Evolutionary conservation across 768 basidiomycete species (phyloP), one percentile per base, ranked within the genome.

Genomic region (Kockovaella imperatae): DNA sequence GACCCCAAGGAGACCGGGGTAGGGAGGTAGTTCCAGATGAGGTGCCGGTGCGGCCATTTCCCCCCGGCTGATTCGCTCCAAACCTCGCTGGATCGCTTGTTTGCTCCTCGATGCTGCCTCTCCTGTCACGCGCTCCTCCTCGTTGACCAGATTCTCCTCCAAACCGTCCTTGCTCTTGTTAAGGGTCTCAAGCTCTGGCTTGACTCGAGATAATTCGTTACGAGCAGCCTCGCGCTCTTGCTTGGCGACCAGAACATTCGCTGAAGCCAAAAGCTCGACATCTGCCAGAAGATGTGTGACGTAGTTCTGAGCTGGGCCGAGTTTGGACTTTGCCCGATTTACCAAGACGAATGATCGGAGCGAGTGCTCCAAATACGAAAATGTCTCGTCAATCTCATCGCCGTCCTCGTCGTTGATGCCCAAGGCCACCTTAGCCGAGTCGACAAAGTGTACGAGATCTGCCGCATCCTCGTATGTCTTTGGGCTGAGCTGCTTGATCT

Each of bases 381-480:
- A 96, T 0, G 86, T 62, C 15, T 54, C 62, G 47, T 72, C 71
- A 32, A 69, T 49, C 3, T 65, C 66, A 13, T 66, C 64, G 5
- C 35, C 46, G 42, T 78, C 77, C 54, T 75, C 79, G n/a, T 80
- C 80, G 47, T 80, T 79, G 38, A 52, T 61, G 15, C 67, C 67
- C 17, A 68, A 50, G n/a, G 72, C 64, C 35, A 70, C 68, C 35
- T 71, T 69, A 13, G 83, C 82, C 5, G 90, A 93, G 69, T 99
- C 95, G 61, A 99, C 95, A 70, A 97, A 99, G 73, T 99, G 95
- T 3, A 99, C 91, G 34, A 99, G 81, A 69, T 97, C 87, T 36
- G 83, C 79, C 0, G 88, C 82, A 59, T 95, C 87, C 46, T 88
- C 86, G 67, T 82, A 87, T 0, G 95, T 97, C 43, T 80, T 74